Evolutionary conservation across 257 asterid species (phyloP), one percentile per base, ranked within the genome.

Genomic region (Penstemon davidsonii): DNA sequence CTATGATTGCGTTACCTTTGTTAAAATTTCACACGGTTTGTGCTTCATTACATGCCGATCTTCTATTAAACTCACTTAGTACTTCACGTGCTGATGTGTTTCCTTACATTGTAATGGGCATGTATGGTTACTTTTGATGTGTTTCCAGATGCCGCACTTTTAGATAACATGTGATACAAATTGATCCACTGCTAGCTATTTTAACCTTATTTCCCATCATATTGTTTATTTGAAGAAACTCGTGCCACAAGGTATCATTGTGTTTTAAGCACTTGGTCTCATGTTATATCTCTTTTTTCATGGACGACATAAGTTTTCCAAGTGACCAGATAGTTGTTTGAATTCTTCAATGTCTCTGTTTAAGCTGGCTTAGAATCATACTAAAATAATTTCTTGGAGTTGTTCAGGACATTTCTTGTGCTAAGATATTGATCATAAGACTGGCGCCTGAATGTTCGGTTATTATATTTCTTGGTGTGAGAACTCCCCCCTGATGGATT

Each of bases 181-280:
- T 18, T 25, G 13, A 66, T 47, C 47, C 60, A 47, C 49, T 71
- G 37, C 57, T 38, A 18, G 11, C 60, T 54, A 67, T 43, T 44
- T 25, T 51, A 37, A 36, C 44, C 55, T 62, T 72, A 44, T 47
- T 62, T 37, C 39, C 5, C 43, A 46, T 47, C 71, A 42, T 39
- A 19, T 5, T 5, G 15, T 4, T 72, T 15, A 65, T 18, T 49
- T 64, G 67, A 58, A 41, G 43, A 45, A 40, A 56, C 45, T 38
- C 9, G 11, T 40, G 39, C 36, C 38, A 13, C 8, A 45, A 12
- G 2, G 43, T 45, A 52, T 64, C 64, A 45, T 38, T 38, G 8
- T 46, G 46, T 39, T 15, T 55, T 55, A 47, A 47, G 18, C 18
- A 15, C 18, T 15, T 15, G 18, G 18, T 15, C 18, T 15, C 18